Evolutionary conservation across 768 basidiomycete genomes (phyloP).

Genomic region (Vishniacozyma victoriae): DNA sequence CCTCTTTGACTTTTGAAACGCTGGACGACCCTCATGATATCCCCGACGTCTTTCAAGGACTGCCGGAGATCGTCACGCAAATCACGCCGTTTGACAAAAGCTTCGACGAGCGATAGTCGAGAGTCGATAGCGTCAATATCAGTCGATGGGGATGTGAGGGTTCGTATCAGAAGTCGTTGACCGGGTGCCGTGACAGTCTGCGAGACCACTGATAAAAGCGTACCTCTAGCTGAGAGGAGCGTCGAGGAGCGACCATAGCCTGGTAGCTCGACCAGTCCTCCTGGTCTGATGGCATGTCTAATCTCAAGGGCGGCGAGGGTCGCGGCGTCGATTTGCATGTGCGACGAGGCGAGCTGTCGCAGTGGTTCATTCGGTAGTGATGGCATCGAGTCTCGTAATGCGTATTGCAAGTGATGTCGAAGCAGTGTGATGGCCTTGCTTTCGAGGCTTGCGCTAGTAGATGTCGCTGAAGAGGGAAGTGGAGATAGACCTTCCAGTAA

Average conservation of each 20-base stretch:
- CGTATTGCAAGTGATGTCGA: conserved; percentile 36
- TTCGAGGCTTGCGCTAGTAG: conserved; percentile 12
- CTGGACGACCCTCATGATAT: conserved; percentile 42
- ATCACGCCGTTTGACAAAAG: conserved; percentile 26
- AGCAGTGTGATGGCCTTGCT: conserved; percentile 25
- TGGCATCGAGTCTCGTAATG: conserved; percentile 41
- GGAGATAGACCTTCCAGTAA: neutral
- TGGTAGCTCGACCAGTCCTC: conserved; percentile 6
- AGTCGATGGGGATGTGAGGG: conserved; percentile 38
- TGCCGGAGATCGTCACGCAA: conserved; percentile 37
- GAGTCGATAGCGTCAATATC: conserved; percentile 23
- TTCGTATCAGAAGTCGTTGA: conserved; percentile 39
- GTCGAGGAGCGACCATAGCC: conserved; percentile 6
- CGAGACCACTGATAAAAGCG: conserved; percentile 40
- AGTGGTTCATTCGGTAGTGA: conserved; percentile 20
- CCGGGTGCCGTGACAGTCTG: conserved; percentile 39
- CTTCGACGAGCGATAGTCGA: conserved; percentile 38
- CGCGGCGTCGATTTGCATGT: conserved; percentile 46
- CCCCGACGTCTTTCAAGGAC: conserved; percentile 21
- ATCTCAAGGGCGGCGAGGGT: conserved; percentile 45
- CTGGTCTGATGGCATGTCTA: conserved; percentile 39
- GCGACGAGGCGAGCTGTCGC: conserved; percentile 16
- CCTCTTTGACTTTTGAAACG: conserved; percentile 30
- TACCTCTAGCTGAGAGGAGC: conserved; percentile 35
- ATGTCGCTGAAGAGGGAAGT: neutral